Conservation (phyloP, 208 protist species). For the Strigomonas culicis region DNA sequence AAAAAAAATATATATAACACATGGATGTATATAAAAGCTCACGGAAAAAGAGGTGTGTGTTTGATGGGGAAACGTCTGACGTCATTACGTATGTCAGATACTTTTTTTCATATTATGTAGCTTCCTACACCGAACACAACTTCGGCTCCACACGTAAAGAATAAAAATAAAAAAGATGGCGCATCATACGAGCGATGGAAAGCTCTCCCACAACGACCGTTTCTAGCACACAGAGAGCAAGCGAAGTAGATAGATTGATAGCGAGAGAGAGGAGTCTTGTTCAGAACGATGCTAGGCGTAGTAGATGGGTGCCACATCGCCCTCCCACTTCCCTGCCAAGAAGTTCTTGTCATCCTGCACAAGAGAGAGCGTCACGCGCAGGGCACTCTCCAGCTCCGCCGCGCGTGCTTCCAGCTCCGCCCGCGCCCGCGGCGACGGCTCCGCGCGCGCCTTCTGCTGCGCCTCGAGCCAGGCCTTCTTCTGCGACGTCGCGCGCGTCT, state of each 20-base stretch:
- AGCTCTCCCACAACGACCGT: no score
- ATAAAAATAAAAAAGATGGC: no score
- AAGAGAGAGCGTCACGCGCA: not conserved
- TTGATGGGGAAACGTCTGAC: not conserved
- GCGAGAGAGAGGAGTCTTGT: no score
- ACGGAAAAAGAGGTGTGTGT: not conserved
- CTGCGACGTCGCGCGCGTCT: slow-evolving; percentile 6
- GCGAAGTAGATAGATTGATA: no score
- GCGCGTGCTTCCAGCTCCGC: not conserved
- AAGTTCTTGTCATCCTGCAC: not conserved
- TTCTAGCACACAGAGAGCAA: no score
- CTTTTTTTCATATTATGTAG: no score
- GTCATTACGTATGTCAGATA: not conserved
- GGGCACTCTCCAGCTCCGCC: not conserved
- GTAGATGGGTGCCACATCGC: no score
- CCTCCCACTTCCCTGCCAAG: no score
- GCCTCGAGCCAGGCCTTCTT: not conserved
- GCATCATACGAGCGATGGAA: no score
- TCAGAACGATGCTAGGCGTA: no score
- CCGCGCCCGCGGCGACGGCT: not conserved
- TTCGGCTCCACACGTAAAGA: no score
- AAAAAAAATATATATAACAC: slow-evolving; percentile 9
- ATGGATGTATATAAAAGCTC: not conserved
- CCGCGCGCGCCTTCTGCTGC: not conserved
- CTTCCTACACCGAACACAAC: no score